A percentile compares a stretch with the other conserved stretches of the same genome.
Evolutionary conservation across 352 stramenopile species (phyloP).

Genomic region (Peronosclerospora sorghi): DNA sequence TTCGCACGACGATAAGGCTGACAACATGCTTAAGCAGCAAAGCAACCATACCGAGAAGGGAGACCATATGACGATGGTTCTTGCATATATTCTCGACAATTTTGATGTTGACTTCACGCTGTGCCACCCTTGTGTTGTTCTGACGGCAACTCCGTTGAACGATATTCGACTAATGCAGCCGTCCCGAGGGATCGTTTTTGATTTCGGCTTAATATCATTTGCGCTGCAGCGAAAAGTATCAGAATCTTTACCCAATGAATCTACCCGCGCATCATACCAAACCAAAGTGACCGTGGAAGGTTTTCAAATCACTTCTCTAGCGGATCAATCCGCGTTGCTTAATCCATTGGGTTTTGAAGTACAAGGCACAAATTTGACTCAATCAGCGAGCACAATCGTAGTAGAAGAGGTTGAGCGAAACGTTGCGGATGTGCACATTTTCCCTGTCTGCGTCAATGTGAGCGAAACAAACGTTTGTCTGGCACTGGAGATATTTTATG

Average conservation of each 20-base stretch:
- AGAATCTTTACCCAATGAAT: conserved; percentile 1
- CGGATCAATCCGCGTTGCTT: conserved; percentile 22
- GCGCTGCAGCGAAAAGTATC: conserved; percentile 10
- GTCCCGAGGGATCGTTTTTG: conserved; percentile 30
- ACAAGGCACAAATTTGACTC: conserved; percentile 9
- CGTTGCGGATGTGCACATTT: conserved; percentile 18
- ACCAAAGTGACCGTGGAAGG: conserved; percentile 12
- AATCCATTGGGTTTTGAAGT: conserved; percentile 29
- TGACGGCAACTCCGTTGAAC: conserved; percentile 33
- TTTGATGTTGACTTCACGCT: conserved; percentile 30
- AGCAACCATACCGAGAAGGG: conserved; percentile 1
- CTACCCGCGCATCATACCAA: conserved; percentile 4
- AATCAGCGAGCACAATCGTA: conserved; percentile 1
- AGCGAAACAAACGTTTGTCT: conserved; percentile 33
- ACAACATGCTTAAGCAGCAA: background rate
- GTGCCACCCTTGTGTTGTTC: conserved; percentile 30
- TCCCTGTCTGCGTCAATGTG: conserved; percentile 30
- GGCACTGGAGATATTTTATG: conserved; percentile 25
- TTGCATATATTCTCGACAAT: conserved; percentile 18
- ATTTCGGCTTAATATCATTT: conserved; percentile 38
- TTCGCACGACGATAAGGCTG: background rate
- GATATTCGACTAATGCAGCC: conserved; percentile 16
- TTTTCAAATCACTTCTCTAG: conserved; percentile 23
- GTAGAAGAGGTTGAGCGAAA: background rate
- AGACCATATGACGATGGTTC: conserved; percentile 2